Evolutionary conservation across 106 monocot genomes (phyloP).

Genomic region (Xerophyta viscosa): DNA sequence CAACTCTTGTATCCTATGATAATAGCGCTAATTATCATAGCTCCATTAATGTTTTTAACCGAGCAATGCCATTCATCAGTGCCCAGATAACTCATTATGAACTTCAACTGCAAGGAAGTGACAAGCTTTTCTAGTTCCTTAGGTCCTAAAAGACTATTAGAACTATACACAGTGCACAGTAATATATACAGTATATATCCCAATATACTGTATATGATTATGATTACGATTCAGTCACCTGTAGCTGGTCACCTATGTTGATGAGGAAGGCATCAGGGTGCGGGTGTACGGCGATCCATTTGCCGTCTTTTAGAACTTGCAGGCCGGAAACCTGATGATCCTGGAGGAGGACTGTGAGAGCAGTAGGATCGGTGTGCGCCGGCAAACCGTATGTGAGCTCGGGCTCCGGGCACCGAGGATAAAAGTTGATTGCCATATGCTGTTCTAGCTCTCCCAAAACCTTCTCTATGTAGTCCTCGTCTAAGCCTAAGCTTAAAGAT

Average conservation of each 20-base stretch:
- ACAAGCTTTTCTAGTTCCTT: too few relatives aligned
- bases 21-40: too few relatives aligned
- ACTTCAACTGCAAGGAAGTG: too few relatives aligned
- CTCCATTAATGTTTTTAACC: too few relatives aligned
- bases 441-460: conserved; percentile 81
- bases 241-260: conserved; percentile 88
- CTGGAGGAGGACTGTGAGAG: conserved; percentile 78
- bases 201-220: too few relatives aligned
- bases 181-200: too few relatives aligned
- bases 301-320: conserved; percentile 47
- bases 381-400: conserved; percentile 82
- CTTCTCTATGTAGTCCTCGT: conserved; percentile 50
- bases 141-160: too few relatives aligned
- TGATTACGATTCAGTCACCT: conserved; percentile 44
- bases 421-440: conserved; percentile 96
- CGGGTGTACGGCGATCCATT: conserved; percentile 65
- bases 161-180: too few relatives aligned
- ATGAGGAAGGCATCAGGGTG: conserved; percentile 66
- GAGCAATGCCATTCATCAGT: too few relatives aligned
- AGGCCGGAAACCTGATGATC: conserved; percentile 62
- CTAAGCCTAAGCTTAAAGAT: conserved; percentile 75
- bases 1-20: too few relatives aligned
- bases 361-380: conserved; percentile 84
- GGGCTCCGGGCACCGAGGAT: conserved; percentile 78
- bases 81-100: too few relatives aligned